Conservation (phyloP, 768 basidiomycete genomes). For the Leccinellum rugosiceps region DNA sequence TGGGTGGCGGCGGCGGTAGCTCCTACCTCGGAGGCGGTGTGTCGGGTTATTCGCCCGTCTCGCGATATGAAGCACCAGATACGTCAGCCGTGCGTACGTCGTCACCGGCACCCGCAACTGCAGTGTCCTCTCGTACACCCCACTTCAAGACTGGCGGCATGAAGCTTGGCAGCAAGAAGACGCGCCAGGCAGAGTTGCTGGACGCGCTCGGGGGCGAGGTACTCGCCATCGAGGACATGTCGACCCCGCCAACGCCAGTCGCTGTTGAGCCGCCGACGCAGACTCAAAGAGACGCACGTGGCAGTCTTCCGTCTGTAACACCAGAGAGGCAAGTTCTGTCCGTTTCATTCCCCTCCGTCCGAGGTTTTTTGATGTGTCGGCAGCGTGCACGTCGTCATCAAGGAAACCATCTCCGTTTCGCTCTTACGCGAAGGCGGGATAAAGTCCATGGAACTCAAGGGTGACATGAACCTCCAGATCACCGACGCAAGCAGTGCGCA, state of each 20-base stretch:
- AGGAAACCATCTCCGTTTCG: slow-evolving; percentile 77
- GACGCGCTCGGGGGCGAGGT: slow-evolving; percentile 84
- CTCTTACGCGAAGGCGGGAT: slow-evolving; percentile 90
- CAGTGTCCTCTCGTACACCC: slow-evolving; percentile 52
- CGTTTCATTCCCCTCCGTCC: neutral
- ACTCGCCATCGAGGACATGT: slow-evolving; percentile 50
- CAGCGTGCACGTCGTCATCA: slow-evolving; percentile 84
- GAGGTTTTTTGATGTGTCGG: neutral
- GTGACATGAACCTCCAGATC: slow-evolving; percentile 91
- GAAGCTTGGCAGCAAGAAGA: slow-evolving; percentile 94
- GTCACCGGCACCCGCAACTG: slow-evolving; percentile 37
- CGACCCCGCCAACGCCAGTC: slow-evolving; percentile 49
- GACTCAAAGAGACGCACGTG: slow-evolving; percentile 47
- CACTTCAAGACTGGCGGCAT: slow-evolving; percentile 94
- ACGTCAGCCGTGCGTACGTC: slow-evolving; percentile 43
- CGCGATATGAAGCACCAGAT: slow-evolving; percentile 71
- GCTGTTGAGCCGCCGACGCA: slow-evolving; percentile 44
- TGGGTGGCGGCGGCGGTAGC: slow-evolving; percentile 41
- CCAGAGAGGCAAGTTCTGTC: slow-evolving; percentile 59
- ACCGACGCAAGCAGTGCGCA: slow-evolving; percentile 71
- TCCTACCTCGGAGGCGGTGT: slow-evolving; percentile 65
- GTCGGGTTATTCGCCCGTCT: slow-evolving; percentile 67
- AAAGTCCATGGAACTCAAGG: slow-evolving; percentile 86
- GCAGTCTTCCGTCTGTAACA: slow-evolving; percentile 71
- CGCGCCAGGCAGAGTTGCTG: slow-evolving; percentile 81